Evolutionary conservation across 1,139 yeast genomes (phyloP).

Genomic region (Williopsis jadinii): DNA sequence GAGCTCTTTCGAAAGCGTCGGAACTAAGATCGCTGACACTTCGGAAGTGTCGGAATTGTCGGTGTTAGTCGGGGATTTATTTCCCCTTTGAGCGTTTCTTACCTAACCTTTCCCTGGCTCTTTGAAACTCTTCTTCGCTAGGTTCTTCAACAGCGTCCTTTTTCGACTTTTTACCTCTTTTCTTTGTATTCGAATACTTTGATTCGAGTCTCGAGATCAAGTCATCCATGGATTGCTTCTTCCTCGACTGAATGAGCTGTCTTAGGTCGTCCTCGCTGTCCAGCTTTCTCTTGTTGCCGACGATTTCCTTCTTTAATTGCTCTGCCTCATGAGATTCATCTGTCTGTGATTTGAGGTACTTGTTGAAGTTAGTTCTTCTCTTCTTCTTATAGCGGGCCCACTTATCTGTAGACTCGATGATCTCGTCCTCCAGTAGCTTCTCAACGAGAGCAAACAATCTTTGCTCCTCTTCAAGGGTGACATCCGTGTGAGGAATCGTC

Average conservation of each 20-base stretch:
- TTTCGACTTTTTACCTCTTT: background rate
- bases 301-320: slow-evolving; percentile 44
- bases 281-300: slow-evolving; percentile 28
- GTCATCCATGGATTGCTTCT: slow-evolving; percentile 37
- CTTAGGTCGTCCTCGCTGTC: slow-evolving; percentile 40
- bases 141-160: slow-evolving; percentile 1
- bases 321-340: slow-evolving; percentile 69
- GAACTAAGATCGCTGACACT: too few species aligned
- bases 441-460: slow-evolving; percentile 51
- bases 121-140: slow-evolving; percentile 36
- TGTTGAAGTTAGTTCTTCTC: slow-evolving; percentile 39
- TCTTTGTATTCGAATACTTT: slow-evolving; percentile 34
- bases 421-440: slow-evolving; percentile 32
- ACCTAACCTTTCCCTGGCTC: slow-evolving; percentile 27
- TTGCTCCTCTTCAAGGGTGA: slow-evolving; percentile 50
- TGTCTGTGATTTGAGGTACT: slow-evolving; percentile 28
- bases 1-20: too few species aligned
- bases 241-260: slow-evolving; percentile 39
- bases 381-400: slow-evolving; percentile 51
- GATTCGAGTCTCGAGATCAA: slow-evolving; percentile 46
- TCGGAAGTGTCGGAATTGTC: too few species aligned
- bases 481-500: slow-evolving; percentile 68
- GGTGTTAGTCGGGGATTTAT: too few species aligned
- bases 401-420: slow-evolving; percentile 31
- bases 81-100: too few species aligned